A percentile compares a stretch with the other conserved stretches of the same genome.
These are phyloP conservation scores for Xanthoparmelia taractica DNA, from an alignment of 495 filamentous ascomycete genomes.

Conservation along the genomic window DNA sequence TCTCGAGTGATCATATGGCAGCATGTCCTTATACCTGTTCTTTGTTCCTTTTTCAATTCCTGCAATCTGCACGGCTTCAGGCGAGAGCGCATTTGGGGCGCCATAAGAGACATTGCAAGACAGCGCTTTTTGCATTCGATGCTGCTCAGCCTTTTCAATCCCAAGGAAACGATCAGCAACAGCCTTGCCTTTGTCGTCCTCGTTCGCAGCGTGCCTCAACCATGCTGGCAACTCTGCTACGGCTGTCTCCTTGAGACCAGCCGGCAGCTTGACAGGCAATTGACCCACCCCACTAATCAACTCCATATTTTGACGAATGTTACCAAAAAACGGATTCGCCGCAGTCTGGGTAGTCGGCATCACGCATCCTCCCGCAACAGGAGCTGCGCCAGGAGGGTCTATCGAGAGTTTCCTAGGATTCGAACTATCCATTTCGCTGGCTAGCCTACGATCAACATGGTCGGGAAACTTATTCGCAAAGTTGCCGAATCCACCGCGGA, in stretches of 20 bases:
- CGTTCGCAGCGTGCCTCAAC: conserved; percentile 60
- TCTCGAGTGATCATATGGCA: conserved; percentile 89
- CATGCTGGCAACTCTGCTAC: conserved; percentile 57
- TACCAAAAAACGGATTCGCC: conserved; percentile 86
- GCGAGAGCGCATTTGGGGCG: conserved; percentile 29
- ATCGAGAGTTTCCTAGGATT: conserved; percentile 36
- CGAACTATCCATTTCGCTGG: conserved; percentile 19
- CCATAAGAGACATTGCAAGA: conserved; percentile 52
- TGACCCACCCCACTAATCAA: conserved; percentile 89
- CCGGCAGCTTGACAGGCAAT: conserved; percentile 66
- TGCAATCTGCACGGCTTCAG: conserved; percentile 53
- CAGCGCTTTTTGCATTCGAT: conserved; percentile 86
- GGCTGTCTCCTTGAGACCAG: conserved; percentile 36
- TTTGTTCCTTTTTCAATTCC: conserved; percentile 92
- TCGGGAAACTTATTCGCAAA: conserved; percentile 47
- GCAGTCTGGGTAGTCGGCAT: conserved; percentile 61
- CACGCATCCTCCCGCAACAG: conserved; percentile 78
- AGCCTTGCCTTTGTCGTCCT: conserved; percentile 62
- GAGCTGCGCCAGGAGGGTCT: conserved; percentile 51
- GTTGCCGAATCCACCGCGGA: conserved; percentile 51
- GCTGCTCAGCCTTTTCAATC: conserved; percentile 78
- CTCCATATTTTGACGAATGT: conserved; percentile 96
- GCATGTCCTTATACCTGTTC: conserved; percentile 96
- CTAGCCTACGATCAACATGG: conserved; percentile 29
- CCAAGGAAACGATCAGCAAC: conserved; percentile 77